Conservation (phyloP, 352 stramenopile genomes). For the Pythium biforme region DNA sequence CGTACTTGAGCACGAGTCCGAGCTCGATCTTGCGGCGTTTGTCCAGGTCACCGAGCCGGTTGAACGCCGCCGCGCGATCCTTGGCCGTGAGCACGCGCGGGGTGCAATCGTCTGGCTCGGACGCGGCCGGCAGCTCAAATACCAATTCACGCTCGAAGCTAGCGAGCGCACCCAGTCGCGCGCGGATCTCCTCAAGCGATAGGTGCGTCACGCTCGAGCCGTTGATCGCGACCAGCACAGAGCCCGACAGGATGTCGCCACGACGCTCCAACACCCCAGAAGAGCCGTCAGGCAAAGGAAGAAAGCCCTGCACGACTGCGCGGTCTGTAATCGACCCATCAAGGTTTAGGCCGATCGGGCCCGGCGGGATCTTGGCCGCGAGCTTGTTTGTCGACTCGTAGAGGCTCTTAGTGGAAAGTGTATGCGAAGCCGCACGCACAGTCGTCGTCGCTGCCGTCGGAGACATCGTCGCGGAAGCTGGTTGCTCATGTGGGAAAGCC, state of each 20-base stretch:
- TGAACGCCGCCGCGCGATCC: constrained; percentile 14
- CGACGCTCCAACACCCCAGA: constrained; percentile 51
- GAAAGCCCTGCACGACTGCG: constrained; percentile 67
- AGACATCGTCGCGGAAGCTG: neutral
- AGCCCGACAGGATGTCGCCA: constrained; percentile 51
- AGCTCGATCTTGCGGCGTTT: constrained; percentile 71
- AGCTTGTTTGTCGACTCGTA: constrained; percentile 25
- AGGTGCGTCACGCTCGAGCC: constrained; percentile 55
- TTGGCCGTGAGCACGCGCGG: constrained; percentile 3
- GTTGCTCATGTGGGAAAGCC: neutral
- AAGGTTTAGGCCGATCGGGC: constrained; percentile 66
- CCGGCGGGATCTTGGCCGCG: constrained; percentile 44
- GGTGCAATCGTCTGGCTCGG: neutral
- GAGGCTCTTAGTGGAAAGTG: constrained; percentile 15
- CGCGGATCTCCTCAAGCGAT: constrained; percentile 36
- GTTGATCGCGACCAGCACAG: constrained; percentile 65
- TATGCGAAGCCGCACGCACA: constrained; percentile 25
- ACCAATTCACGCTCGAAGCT: constrained; percentile 41
- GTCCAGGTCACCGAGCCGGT: constrained; percentile 36
- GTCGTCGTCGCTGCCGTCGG: neutral
- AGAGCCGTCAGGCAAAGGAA: constrained; percentile 51
- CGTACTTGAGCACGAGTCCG: constrained; percentile 57
- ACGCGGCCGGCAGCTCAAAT: constrained; percentile 47
- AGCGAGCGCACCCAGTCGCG: constrained; percentile 42
- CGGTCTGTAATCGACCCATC: constrained; percentile 43